A percentile compares a stretch with the other conserved stretches of the same genome.
Conservation (phyloP, 2,329 filamentous ascomycete species). For the Talaromyces sp. region DNA sequence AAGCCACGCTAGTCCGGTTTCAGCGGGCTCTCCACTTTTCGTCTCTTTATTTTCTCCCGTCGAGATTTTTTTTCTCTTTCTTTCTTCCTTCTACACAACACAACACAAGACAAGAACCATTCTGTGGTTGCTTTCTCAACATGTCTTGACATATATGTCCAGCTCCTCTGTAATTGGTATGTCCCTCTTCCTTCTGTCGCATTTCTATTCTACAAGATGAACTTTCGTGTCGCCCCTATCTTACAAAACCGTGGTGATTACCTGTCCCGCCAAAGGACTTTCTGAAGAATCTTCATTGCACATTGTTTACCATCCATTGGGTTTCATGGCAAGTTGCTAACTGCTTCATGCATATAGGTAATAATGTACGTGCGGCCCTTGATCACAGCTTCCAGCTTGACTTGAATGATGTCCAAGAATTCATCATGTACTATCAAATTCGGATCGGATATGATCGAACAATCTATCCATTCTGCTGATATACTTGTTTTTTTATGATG, state of each 20-base stretch:
- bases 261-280: constrained; percentile 59
- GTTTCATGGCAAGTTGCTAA: constrained; percentile 20
- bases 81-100: constrained; percentile 6
- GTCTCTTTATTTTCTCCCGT: constrained; percentile 5
- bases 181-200: constrained; percentile 15
- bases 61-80: constrained; percentile 13
- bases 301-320: background rate
- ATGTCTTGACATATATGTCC: background rate
- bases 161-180: constrained; percentile 7
- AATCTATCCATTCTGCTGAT: constrained; percentile 13
- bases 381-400: background rate
- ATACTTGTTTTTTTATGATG: background rate
- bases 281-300: constrained; percentile 37
- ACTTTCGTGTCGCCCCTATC: constrained; percentile 60
- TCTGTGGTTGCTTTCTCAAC: no score
- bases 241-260: constrained; percentile 55
- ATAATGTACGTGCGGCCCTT: background rate
- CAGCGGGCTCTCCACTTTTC: constrained; percentile 13
- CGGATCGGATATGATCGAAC: constrained; percentile 38
- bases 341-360: constrained; percentile 7
- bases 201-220: constrained; percentile 47
- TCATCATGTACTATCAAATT: constrained; percentile 48
- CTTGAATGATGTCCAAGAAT: constrained; percentile 35
- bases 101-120: no score
- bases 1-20: background rate